Base-by-base conservation (phyloP, 257 asterid genomes). In the Salvia miltiorrhiza region DNA sequence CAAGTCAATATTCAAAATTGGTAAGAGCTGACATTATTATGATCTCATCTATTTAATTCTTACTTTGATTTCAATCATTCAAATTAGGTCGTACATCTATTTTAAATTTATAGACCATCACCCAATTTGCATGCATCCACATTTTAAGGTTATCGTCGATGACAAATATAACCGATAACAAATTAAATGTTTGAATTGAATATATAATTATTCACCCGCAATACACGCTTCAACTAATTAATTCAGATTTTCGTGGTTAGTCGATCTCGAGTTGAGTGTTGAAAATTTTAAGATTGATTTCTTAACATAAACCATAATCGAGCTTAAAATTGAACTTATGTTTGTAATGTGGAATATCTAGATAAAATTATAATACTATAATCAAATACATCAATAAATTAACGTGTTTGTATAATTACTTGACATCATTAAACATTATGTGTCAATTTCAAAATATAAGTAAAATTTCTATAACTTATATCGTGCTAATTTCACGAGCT, bases 1-100 rank as follows among this genome's bases (percentile, higher is more conserved):
- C 57, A 63, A 47, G 67, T 45, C 63, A 33, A 53, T 64, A 47
- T 76, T 70, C 69, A 63, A 57, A 62, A 54, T 47, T 19, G 47
- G 32, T 53, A 45, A 49, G 9, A 32, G 39, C 63, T 63, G 69
- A 39, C 67, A 30, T 63, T 61, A 37, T n/a, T n/a, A 37, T 37
- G 44, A 53, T 20, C 32, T 32, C 49, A 32, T 30, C 8, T 65
- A 30, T 63, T 62, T n/a, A 24, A 21, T 75, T 68, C 79, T 61
- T 19, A 44, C 53, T 19, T 53, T 14, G 33, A 4, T 48, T 67
- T 61, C 54, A 28, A 50, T 35, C 9, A 26, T 60, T 68, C 74
- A 61, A 37, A n/a, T 17, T 16, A 9, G 53, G 33, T 52, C 48
- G 11, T 21, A 6, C 12, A 23, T 35, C 11, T 37, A 20, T 37